These are phyloP conservation scores for Fragaria iinumae DNA, from an alignment of 306 rosid species.

Conservation along the genomic window DNA sequence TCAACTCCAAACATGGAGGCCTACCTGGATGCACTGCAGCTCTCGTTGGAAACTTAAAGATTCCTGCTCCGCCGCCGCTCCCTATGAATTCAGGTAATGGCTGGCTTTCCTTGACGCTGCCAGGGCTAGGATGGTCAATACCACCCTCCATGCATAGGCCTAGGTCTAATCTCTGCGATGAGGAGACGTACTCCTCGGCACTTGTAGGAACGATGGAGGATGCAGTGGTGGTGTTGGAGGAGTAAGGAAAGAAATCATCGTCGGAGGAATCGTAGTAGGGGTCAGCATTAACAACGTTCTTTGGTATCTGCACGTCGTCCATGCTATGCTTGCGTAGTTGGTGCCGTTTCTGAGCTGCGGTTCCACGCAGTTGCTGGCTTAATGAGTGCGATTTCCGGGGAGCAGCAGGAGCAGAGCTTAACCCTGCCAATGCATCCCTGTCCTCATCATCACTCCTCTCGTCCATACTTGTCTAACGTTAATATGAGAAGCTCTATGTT, in stretches of 20 bases:
- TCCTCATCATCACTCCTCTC: slow-evolving; percentile 72
- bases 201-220: slow-evolving; percentile 19
- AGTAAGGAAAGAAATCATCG: slow-evolving; percentile 63
- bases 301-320: slow-evolving; percentile 56
- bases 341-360: slow-evolving; percentile 48
- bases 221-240: slow-evolving; percentile 27
- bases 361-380: slow-evolving; percentile 71
- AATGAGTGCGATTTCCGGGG: slow-evolving; percentile 78
- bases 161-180: slow-evolving; percentile 39
- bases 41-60: slow-evolving; percentile 68
- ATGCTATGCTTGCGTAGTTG: slow-evolving; percentile 82
- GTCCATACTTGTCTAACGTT: slow-evolving; percentile 34
- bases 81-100: slow-evolving; percentile 76
- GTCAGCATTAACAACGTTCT: slow-evolving; percentile 11
- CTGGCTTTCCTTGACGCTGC: slow-evolving; percentile 24
- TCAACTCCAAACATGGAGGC: slow-evolving; percentile 82
- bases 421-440: slow-evolving; percentile 52
- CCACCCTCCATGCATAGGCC: slow-evolving; percentile 36
- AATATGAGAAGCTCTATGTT: not conserved
- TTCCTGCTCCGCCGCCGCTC: slow-evolving; percentile 57
- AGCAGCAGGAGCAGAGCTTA: slow-evolving; percentile 52
- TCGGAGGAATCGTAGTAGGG: slow-evolving; percentile 52
- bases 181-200: slow-evolving; percentile 29
- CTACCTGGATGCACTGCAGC: slow-evolving; percentile 85
- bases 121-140: slow-evolving; percentile 28